These are phyloP conservation scores for Actinidia chinensis DNA, from an alignment of 179 eudicot genomes.

Conservation along the genomic window DNA sequence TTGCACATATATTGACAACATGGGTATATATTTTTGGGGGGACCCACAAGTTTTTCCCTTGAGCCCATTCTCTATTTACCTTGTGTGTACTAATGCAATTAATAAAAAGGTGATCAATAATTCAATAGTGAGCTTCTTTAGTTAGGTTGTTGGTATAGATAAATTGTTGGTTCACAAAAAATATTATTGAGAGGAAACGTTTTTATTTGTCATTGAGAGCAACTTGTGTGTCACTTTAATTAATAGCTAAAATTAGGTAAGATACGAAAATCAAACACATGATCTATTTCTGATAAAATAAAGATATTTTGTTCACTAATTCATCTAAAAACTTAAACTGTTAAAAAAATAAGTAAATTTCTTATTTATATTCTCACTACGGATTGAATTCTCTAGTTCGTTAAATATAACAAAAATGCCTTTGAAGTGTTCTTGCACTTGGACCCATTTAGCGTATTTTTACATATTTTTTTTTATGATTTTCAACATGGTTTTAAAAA, in stretches of 20 bases:
- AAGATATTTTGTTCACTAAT: too few species aligned
- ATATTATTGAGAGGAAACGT: not conserved
- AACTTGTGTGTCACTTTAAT: not conserved
- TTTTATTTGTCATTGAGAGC: not conserved
- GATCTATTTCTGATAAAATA: too few species aligned
- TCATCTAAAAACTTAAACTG: too few species aligned
- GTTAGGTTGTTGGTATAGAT: not conserved
- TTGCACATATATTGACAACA: slow-evolving; percentile 5
- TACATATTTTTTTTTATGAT: too few species aligned
- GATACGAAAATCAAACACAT: too few species aligned
- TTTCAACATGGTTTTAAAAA: too few species aligned
- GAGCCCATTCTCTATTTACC: not conserved
- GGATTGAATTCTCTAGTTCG: too few species aligned
- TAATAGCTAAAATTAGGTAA: not conserved
- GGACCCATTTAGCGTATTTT: too few species aligned
- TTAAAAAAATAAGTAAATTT: too few species aligned
- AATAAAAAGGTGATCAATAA: not conserved
- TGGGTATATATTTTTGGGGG: not conserved
- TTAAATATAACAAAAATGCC: too few species aligned
- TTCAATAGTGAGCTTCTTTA: not conserved
- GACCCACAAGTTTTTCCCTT: not conserved
- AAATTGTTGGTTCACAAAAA: slow-evolving; percentile 4
- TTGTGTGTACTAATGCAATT: not conserved
- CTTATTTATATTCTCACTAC: too few species aligned
- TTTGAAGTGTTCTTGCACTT: too few species aligned